Evolutionary conservation across 2,329 filamentous ascomycete genomes (phyloP), one percentile per base, ranked within the genome.

Genomic region (Simplicillium sp.): DNA sequence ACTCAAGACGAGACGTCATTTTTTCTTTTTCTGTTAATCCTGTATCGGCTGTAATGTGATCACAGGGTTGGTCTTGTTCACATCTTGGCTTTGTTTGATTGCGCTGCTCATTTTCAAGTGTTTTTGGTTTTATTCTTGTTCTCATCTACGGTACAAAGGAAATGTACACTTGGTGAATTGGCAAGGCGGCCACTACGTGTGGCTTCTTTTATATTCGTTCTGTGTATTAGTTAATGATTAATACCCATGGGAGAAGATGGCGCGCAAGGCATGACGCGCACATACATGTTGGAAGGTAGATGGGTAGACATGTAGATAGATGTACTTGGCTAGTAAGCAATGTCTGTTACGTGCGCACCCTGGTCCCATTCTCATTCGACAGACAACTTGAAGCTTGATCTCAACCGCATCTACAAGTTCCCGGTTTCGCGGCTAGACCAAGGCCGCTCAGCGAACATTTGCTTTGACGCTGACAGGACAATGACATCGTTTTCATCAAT

Each of bases 221-320:
- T 29, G 36, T 14, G 13, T 25, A 14, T 37, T 25, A 20, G n/a
- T 37, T 17, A 48, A 17, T 49, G 47, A 8, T 46, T 41, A 29
- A 39, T 40, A 25, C 20, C 20, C 20, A 25, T 25, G 20, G 20
- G 20, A 25, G 20, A 9, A 9, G 9, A 25, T 6, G 5, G 20
- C 20, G 20, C 9, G 20, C 6, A 25, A 9, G 20, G 20, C 20
- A 25, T 25, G 20, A 25, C 5, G 20, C 20, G 20, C 20, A 25
- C 20, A 25, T 25, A 25, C 20, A 25, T 25, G 20, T 9, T 5
- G 20, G 9, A 25, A 25, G 20, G 20, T 25, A 25, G 20, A 25
- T 25, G 20, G 20, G 20, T 25, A 25, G 20, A 25, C 20, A 25
- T 25, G 20, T 25, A 25, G 20, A 25, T 25, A 25, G 20, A 25